phyloP scores from a whole-genome alignment of 2,329 filamentous ascomycete species.

The Rugonectria rugulosa region DNA sequence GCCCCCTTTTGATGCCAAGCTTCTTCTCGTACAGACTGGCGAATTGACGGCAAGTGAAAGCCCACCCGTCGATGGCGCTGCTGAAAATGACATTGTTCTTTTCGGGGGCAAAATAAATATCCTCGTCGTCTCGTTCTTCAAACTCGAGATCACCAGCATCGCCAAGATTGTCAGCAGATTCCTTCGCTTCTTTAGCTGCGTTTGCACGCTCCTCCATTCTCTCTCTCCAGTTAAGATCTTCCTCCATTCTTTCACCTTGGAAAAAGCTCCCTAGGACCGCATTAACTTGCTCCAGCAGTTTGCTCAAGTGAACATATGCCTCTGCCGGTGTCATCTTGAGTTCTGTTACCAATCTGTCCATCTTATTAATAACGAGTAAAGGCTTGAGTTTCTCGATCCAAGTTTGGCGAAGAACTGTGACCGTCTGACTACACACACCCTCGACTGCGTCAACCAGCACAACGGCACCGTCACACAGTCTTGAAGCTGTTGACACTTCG shows the following conservation, averaged over 20 bases:
- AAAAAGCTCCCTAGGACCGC: conserved; percentile 98
- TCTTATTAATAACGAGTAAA: conserved; percentile 96
- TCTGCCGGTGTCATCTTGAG: conserved; percentile 91
- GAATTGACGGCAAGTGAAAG: conserved; percentile 95
- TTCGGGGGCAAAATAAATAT: conserved; percentile 97
- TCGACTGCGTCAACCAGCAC: conserved; percentile 97
- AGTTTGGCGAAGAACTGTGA: conserved; percentile 92
- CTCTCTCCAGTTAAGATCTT: conserved; percentile 95
- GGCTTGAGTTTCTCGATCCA: conserved; percentile 97
- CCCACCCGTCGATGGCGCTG: conserved; percentile 98
- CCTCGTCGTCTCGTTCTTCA: conserved; percentile 92
- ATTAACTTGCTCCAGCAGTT: conserved; percentile 94
- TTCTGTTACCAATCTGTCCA: conserved; percentile 93
- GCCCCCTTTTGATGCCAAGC: conserved; percentile 86
- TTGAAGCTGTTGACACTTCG: conserved; percentile 94
- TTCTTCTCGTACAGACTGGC: conserved; percentile 95
- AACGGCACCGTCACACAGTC: conserved; percentile 92
- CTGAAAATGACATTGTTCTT: conserved; percentile 99
- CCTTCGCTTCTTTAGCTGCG: conserved; percentile 71
- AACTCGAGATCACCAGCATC: conserved; percentile 72
- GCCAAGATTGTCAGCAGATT: conserved; percentile 57
- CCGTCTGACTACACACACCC: conserved; percentile 97
- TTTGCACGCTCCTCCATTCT: conserved; percentile 86
- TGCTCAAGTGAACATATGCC: conserved; percentile 87
- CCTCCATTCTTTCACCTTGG: conserved; percentile 97